Evolutionary conservation across 495 filamentous ascomycete species (phyloP), one percentile per base, ranked within the genome.

Genomic region (Tuber calosporum): DNA sequence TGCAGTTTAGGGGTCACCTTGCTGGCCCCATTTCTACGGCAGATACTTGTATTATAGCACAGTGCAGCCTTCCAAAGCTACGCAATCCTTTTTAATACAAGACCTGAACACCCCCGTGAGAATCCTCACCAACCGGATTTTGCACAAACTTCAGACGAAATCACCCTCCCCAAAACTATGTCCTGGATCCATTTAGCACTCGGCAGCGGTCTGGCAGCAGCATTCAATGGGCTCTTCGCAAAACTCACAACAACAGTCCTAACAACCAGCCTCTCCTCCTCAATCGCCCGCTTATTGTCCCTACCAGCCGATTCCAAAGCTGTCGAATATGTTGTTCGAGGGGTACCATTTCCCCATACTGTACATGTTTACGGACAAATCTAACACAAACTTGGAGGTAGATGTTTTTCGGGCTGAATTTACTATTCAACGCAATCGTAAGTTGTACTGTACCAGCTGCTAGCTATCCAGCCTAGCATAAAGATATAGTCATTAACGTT

Each of bases 211-310:
- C 89, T 90, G 13, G 97, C 93, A 82, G 95, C 95, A 20, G 93
- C 93, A 45, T 88, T 95, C 78, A 99, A 99, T 79, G 94, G 95
- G 41, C 90, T 97, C 37, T 99, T 98, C 84, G 95, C 95, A 0
- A 99, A 97, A 83, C 84, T 99, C 72, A 96, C 93, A 48, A 98
- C 94, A 3, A 96, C 93, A 36, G 85, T 89, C 37, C 87, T 97
- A 68, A 97, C 94, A 7, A 86, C 90, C 19, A 86, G 84, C 43
- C 87, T 94, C 77, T 89, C 93, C 26, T 82, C 84, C 37, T 83
- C 84, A 26, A 84, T 97, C 72, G 88, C 92, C 1, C 82, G 84
- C 13, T 41, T 86, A n/a, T 82, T 97, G 58, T 87, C 87, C 5
- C 74, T 93, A 45, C 74, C 83, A n/a, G 81, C 83, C 1, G 74